Conservation (phyloP, 106 monocot species). For the Vanilla planifolia region DNA sequence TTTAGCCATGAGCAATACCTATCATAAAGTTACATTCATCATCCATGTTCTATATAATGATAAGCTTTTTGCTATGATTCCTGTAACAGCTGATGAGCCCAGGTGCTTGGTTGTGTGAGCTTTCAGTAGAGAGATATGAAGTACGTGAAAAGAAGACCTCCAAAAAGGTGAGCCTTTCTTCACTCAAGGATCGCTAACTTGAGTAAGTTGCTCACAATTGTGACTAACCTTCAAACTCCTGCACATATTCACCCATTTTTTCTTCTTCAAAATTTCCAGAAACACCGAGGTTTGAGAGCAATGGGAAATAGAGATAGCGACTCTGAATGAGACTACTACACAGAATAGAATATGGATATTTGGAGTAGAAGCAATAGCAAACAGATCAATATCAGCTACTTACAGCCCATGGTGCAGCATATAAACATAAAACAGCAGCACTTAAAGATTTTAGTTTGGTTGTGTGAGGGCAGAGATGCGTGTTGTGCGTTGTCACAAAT, state of each 20-base stretch:
- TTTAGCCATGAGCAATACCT: not conserved
- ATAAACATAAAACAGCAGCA: no score
- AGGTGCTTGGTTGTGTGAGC: constrained; percentile 71
- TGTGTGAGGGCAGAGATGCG: no score
- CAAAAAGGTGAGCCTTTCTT: constrained; percentile 44
- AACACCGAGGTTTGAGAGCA: constrained; percentile 62
- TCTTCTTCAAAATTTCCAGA: constrained; percentile 24
- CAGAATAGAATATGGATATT: not conserved
- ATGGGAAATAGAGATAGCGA: constrained; percentile 71
- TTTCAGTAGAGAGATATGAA: constrained; percentile 68
- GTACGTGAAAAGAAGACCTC: constrained; percentile 76
- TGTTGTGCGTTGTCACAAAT: no score
- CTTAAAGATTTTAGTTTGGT: no score
- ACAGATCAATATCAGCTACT: no score
- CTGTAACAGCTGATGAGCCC: constrained; percentile 55
- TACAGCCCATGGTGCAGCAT: no score
- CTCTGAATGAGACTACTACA: constrained; percentile 32
- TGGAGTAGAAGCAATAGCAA: not conserved
- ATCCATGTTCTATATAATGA: not conserved
- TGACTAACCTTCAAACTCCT: not conserved
- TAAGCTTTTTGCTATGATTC: not conserved
- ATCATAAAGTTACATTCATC: not conserved
- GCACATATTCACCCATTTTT: not conserved
- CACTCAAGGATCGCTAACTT: not conserved
- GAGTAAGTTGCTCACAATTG: no score